Evolutionary conservation across 169 alveolate species (phyloP), one percentile per base, ranked within the genome.

Genomic region (Plasmodium malariae): DNA sequence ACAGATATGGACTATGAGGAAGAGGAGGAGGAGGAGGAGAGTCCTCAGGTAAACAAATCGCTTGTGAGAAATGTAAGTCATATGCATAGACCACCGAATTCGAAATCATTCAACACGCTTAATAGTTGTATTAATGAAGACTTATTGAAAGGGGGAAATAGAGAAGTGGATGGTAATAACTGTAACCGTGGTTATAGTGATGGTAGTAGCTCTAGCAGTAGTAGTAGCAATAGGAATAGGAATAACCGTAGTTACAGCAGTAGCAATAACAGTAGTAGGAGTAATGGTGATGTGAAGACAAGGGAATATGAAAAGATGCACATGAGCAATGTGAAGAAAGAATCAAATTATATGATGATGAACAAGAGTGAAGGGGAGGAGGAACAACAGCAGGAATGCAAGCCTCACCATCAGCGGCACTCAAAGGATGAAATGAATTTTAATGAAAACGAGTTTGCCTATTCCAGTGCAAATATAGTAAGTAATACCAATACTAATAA

Each of bases 1-100:
- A 83, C 67, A 14, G 91, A 83, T 43, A 67, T 67, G 83, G 91
- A 83, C 0, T 83, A 48, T 48, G 91, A 83, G 12, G 91, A 83
- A 43, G 67, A n/a, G 83, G 91, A 83, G 0, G 65, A 48, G 28
- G 91, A 83, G 12, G 91, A 83, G 30, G 67, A 83, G 45, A 49
- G n/a, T 30, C 30, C 6, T 21, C 17, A 32, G 11, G 32, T 17
- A 3, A 48, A 51, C 19, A 54, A 51, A 28, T 5, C 68, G 1
- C 21, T 30, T 12, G 3, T 55, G 17, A 17, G 67, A 63, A 68
- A 54, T 21, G 24, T 48, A 7, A 40, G 28, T 21, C 70, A 34
- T 19, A 43, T 83, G 28, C 70, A 67, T 26, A 17, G 26, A 32
- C 60, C 19, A 17, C 17, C 62, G 30, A 43, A 32, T 60, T 28